Conservation (phyloP, 1,284 basidiomycete genomes). For the Kwoniella shivajii region DNA sequence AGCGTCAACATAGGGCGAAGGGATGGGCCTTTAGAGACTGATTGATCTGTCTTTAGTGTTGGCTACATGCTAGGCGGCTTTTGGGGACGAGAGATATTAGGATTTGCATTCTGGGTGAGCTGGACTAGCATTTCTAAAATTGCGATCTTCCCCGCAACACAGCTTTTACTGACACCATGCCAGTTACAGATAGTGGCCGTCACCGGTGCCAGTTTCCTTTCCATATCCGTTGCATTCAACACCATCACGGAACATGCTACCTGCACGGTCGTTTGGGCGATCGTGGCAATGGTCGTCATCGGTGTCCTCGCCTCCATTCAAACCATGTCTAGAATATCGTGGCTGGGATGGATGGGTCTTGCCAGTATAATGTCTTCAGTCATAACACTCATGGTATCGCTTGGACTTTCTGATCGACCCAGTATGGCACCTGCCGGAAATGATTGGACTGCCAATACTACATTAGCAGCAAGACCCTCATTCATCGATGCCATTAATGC, state of each 20-base stretch:
- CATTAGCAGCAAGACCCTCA: constrained; percentile 27
- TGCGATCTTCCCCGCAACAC: no score
- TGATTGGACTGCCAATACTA: constrained; percentile 35
- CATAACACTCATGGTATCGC: constrained; percentile 50
- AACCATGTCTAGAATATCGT: constrained; percentile 49
- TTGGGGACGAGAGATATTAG: constrained; percentile 39
- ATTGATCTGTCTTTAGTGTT: constrained; percentile 21
- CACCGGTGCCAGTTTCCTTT: constrained; percentile 39
- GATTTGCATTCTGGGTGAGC: constrained; percentile 36
- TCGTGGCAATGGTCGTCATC: constrained; percentile 38
- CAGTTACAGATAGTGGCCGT: constrained; percentile 24
- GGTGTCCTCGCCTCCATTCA: constrained; percentile 43
- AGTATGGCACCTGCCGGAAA: constrained; percentile 25
- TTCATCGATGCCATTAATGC: constrained; percentile 49
- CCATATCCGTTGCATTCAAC: constrained; percentile 53
- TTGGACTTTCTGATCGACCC: constrained; percentile 49
- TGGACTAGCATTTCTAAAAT: not conserved
- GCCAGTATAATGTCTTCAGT: constrained; percentile 44
- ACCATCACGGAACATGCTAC: constrained; percentile 48
- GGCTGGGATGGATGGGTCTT: constrained; percentile 49
- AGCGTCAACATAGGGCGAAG: not conserved
- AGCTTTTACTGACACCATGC: not conserved
- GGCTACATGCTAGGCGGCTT: constrained; percentile 38
- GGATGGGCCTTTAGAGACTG: not conserved
- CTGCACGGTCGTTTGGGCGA: constrained; percentile 50